Percentiles rank a stretch among this genome's conserved stretches.
phyloP scores from a whole-genome alignment of 768 basidiomycete genomes.

The Agrocybe chaxingu region DNA sequence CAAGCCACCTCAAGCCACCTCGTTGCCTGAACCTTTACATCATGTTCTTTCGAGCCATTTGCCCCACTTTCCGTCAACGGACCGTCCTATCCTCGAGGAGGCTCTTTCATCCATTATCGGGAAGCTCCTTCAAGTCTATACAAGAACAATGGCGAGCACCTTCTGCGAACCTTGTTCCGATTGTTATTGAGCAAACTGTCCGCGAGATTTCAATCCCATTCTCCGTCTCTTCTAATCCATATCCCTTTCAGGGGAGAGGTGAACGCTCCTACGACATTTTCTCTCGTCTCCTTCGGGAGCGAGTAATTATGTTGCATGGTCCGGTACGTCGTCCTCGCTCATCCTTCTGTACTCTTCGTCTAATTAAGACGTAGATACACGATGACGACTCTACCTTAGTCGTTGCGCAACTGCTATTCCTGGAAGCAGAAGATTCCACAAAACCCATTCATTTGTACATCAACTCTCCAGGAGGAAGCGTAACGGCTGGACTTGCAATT shows the following conservation, averaged over 20 bases:
- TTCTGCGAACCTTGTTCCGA: slow-evolving; percentile 74
- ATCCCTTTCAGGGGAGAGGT: slow-evolving; percentile 60
- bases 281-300: slow-evolving; percentile 86
- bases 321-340: slow-evolving; percentile 53
- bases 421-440: slow-evolving; percentile 92
- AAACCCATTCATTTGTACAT: slow-evolving; percentile 97
- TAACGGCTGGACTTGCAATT: slow-evolving; percentile 93
- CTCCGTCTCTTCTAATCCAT: slow-evolving; percentile 2
- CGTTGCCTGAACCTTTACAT: slow-evolving; percentile 6
- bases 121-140: slow-evolving; percentile 32
- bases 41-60: slow-evolving; percentile 25
- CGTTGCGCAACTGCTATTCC: slow-evolving; percentile 90
- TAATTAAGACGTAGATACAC: slow-evolving; percentile 57
- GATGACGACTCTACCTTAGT: slow-evolving; percentile 86
- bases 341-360: neutral
- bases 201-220: slow-evolving; percentile 4
- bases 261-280: slow-evolving; percentile 96
- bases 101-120: slow-evolving; percentile 52
- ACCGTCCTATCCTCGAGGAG: slow-evolving; percentile 25
- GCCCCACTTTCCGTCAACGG: slow-evolving; percentile 16
- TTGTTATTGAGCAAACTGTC: slow-evolving; percentile 92
- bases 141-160: slow-evolving; percentile 36
- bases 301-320: slow-evolving; percentile 94
- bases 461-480: slow-evolving; percentile 94
- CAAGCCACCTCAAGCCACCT: neutral